Evolutionary conservation across 2,329 filamentous ascomycete species (phyloP), one percentile per base, ranked within the genome.

Genomic region (Alternaria sp.): DNA sequence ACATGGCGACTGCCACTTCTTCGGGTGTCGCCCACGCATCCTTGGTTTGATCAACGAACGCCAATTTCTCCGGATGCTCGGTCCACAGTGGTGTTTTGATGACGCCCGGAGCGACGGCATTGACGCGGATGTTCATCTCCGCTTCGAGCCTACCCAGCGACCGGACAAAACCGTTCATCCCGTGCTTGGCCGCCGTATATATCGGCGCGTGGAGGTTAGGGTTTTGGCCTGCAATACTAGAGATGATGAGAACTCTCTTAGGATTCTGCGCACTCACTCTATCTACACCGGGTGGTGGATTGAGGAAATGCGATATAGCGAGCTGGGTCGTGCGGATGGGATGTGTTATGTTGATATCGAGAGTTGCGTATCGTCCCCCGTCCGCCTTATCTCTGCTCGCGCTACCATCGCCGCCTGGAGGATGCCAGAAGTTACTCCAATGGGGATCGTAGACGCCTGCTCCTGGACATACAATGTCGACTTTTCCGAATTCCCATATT

Each of bases 51-150:
- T 84, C 81, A 1, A 89, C 62, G 66, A 85, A 83, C 61, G 79
- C 79, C 68, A 88, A 55, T 72, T 89, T 90, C 74, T 89, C 87
- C 0, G 86, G 86, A 67, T 89, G 82, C 3, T 89, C 87, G 0
- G 84, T 87, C 86, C 87, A 90, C 6, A 89, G 76, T 7, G 88
- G 88, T 12, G 88, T 89, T 65, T 85, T 87, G 68, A 89, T 87
- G 2, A 89, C 76, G 0, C 87, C 88, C 0, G 88, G 88, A 15
- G 87, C 86, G 3, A 89, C 87, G 6, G 83, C 87, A 19, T 87
- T 88, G 15, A 89, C 86, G 0, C 87, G 78, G 55, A 90, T 87
- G 0, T 85, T 85, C 23, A 85, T 68, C 1, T 70, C 71, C 1
- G 77, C 57, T 21, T 88, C 86, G 6, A 89, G 80, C 1, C 79